Conservation (phyloP, 2,329 filamentous ascomycete genomes). For the Aspergillus sp. region DNA sequence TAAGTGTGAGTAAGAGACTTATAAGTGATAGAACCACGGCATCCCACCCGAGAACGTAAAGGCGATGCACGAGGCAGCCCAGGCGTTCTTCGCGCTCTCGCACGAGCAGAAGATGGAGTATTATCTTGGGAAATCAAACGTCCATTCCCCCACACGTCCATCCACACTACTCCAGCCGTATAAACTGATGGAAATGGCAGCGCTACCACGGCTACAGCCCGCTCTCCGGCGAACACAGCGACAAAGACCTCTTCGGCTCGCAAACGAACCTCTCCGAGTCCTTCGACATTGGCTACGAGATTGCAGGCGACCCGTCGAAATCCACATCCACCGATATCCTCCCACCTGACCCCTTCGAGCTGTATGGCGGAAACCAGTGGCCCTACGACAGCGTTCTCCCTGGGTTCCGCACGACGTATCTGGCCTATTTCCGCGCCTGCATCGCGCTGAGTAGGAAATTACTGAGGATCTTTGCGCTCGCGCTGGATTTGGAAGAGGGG, state of each 20-base stretch:
- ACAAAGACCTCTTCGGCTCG: slow-evolving; percentile 10
- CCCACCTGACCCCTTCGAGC: slow-evolving; percentile 22
- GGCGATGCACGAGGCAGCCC: slow-evolving; percentile 31
- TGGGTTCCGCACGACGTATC: slow-evolving; percentile 22
- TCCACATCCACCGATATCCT: slow-evolving; percentile 11
- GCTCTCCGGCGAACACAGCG: slow-evolving; percentile 25
- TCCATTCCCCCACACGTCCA: not conserved
- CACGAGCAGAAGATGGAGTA: slow-evolving; percentile 50
- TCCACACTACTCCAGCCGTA: too few relatives aligned
- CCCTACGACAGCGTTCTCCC: slow-evolving; percentile 23
- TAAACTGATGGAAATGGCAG: slow-evolving; percentile 1
- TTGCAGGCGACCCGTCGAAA: slow-evolving; percentile 25
- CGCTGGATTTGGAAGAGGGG: slow-evolving; percentile 42
- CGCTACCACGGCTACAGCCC: slow-evolving; percentile 34
- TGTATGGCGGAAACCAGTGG: slow-evolving; percentile 33
- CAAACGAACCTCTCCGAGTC: slow-evolving; percentile 29
- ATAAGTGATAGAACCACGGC: slow-evolving; percentile 27
- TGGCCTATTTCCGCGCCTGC: slow-evolving; percentile 27
- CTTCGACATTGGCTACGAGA: slow-evolving; percentile 35
- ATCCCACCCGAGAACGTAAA: slow-evolving; percentile 24
- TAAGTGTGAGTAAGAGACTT: not conserved
- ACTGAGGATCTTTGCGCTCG: slow-evolving; percentile 46
- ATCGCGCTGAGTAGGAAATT: slow-evolving; percentile 24
- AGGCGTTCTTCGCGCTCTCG: slow-evolving; percentile 47
- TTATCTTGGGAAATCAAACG: slow-evolving; percentile 38